phyloP scores from a whole-genome alignment of 2,329 filamentous ascomycete species.

The Penicillium sp. region DNA sequence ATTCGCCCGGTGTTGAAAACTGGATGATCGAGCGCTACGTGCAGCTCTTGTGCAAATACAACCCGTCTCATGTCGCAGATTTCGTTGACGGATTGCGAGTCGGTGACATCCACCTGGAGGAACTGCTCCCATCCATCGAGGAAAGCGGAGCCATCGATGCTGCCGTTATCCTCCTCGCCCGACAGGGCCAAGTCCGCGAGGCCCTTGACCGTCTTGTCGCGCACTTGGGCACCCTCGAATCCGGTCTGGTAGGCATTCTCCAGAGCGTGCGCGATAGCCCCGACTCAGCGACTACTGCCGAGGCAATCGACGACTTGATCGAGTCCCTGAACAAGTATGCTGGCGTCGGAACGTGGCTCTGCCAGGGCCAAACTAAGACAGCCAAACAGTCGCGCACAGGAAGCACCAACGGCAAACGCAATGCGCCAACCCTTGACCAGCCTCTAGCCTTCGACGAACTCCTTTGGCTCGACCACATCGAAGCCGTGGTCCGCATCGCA shows the following conservation, averaged over 20 bases:
- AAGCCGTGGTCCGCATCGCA: slow-evolving; percentile 61
- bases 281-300: slow-evolving; percentile 57
- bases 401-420: slow-evolving; percentile 34
- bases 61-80: slow-evolving; percentile 76
- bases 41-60: slow-evolving; percentile 83
- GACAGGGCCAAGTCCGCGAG: slow-evolving; percentile 76
- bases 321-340: slow-evolving; percentile 82
- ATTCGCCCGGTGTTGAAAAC: slow-evolving; percentile 43
- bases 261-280: slow-evolving; percentile 57
- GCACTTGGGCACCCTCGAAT: slow-evolving; percentile 76
- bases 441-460: slow-evolving; percentile 59
- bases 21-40: slow-evolving; percentile 80
- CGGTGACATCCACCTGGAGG: slow-evolving; percentile 73
- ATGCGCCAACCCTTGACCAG: slow-evolving; percentile 51
- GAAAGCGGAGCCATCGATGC: slow-evolving; percentile 87
- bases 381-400: slow-evolving; percentile 34
- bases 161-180: slow-evolving; percentile 83
- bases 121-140: slow-evolving; percentile 83
- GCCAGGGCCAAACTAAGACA: slow-evolving; percentile 75
- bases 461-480: slow-evolving; percentile 65
- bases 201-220: slow-evolving; percentile 83
- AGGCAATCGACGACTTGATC: slow-evolving; percentile 70
- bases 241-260: slow-evolving; percentile 71
- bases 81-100: slow-evolving; percentile 76
- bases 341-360: slow-evolving; percentile 92